Evolutionary conservation across 371 early-diverging fungal genomes (phyloP), one percentile per base, ranked within the genome.

Genomic region (Haplosporangium sp.): DNA sequence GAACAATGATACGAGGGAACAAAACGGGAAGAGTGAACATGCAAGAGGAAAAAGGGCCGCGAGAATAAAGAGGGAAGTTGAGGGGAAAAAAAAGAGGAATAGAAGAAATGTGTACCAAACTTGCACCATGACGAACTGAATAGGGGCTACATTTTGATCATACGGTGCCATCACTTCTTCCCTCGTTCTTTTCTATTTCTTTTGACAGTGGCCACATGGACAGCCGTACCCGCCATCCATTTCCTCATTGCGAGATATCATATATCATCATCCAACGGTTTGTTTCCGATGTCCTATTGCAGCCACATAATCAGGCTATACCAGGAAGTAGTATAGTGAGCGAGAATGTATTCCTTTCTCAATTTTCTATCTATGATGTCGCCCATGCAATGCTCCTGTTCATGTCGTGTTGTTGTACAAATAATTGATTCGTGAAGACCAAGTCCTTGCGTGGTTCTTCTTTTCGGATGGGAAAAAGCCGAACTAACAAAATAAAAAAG

Each of bases 331-430:
- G 43, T 43, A 13, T 13, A 43, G 13, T 43, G 43, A 43, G 43
- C 13, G 13, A 13, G 43, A 9, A 9, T 43, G 43, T 43, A 43
- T 43, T 43, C n/a, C n/a, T n/a, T n/a, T n/a, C n/a, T n/a, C n/a
- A n/a, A 16, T 45, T 1, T 16, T 45, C 45, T 45, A 12, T 45
- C 45, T 45, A 45, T 16, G 45, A 4, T 59, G n/a, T n/a, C n/a
- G n/a, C n/a, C n/a, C n/a, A n/a, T n/a, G n/a, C n/a, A n/a, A n/a
- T n/a, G n/a, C n/a, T n/a, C n/a, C n/a, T n/a, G n/a, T n/a, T n/a
- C 36, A 14, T 43, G 41, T 41, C n/a, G 18, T 18, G 23, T 23
- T 62, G 62, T 62, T 62, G 55, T 62, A 62, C 62, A 61, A 61
- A 12, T 45, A 16, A 45, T 13, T 16, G 45, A 45, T n/a, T n/a